Conservation (phyloP, 2,329 filamentous ascomycete species). For the Pseudocercospora musae region DNA sequence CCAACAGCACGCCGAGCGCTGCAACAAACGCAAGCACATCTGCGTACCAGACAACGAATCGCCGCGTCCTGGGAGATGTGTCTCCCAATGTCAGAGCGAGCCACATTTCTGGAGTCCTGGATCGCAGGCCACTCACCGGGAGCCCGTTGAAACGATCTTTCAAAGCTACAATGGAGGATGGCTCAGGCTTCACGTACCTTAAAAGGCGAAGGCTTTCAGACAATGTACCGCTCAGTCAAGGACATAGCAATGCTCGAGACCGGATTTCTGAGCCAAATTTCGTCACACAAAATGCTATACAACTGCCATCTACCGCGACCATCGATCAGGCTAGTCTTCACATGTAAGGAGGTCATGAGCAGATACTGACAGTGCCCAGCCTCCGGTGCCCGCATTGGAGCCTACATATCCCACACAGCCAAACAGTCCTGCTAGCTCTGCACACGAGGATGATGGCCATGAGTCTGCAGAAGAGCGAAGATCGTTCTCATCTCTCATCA, state of each 20-base stretch:
- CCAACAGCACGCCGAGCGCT: not conserved
- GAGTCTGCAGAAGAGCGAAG: conserved; percentile 34
- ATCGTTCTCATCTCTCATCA: conserved; percentile 48
- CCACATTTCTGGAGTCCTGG: conserved; percentile 7
- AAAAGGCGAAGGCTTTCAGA: conserved; percentile 30
- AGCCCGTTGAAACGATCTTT: conserved; percentile 36
- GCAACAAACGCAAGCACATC: conserved; percentile 1
- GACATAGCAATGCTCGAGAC: not conserved
- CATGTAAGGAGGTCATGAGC: not conserved
- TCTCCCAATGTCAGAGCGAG: conserved; percentile 32
- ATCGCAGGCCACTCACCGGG: conserved; percentile 25
- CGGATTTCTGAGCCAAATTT: not conserved
- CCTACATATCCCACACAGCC: conserved; percentile 27
- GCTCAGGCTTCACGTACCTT: conserved; percentile 35
- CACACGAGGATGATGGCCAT: conserved; percentile 25
- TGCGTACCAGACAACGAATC: conserved; percentile 10
- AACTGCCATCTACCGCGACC: not conserved
- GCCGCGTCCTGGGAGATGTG: conserved; percentile 31
- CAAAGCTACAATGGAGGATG: conserved; percentile 30
- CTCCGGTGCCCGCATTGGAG: conserved; percentile 14
- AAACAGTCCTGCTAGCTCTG: conserved; percentile 26
- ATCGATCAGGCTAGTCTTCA: conserved; percentile 2
- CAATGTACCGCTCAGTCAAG: conserved; percentile 9
- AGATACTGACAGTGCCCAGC: not conserved
- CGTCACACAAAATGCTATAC: not conserved